Conservation (phyloP, 345 rosid genomes). For the Pelargonium nanum region DNA sequence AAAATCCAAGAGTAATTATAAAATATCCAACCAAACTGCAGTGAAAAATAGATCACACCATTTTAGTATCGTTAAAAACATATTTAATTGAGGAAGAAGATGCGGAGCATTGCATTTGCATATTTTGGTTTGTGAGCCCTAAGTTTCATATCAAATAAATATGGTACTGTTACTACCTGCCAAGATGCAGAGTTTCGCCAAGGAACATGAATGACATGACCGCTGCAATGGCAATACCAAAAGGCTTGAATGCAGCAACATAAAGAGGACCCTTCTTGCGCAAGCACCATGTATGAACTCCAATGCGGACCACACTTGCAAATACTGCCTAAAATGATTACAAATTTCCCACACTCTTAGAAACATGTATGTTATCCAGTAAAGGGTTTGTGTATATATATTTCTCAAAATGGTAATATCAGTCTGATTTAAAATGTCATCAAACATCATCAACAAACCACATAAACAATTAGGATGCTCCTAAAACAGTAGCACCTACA, state of each 20-base stretch:
- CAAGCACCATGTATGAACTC: slow-evolving; percentile 3
- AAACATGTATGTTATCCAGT: not conserved
- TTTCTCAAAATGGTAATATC: no score
- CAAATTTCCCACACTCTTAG: no score
- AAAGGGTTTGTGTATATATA: no score
- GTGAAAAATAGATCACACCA: no score
- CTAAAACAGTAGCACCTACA: not conserved
- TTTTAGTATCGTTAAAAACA: no score
- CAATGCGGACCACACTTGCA: not conserved
- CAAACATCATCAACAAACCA: no score
- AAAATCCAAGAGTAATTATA: slow-evolving; percentile 16
- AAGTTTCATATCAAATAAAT: no score
- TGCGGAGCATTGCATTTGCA: no score
- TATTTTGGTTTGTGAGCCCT: no score
- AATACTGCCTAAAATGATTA: slow-evolving; percentile 6
- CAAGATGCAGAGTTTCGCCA: slow-evolving; percentile 7
- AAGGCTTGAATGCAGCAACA: slow-evolving; percentile 7
- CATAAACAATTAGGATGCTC: not conserved
- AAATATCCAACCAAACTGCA: slow-evolving; percentile 16
- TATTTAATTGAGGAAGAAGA: no score
- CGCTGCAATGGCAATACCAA: slow-evolving; percentile 6
- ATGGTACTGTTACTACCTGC: slow-evolving; percentile 2
- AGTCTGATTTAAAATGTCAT: no score
- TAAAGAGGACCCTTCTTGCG: slow-evolving; percentile 9
- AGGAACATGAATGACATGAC: slow-evolving; percentile 10